Evolutionary conservation across 495 filamentous ascomycete genomes (phyloP), one percentile per base, ranked within the genome.

Genomic region (Hypomontagnella monticulosa): DNA sequence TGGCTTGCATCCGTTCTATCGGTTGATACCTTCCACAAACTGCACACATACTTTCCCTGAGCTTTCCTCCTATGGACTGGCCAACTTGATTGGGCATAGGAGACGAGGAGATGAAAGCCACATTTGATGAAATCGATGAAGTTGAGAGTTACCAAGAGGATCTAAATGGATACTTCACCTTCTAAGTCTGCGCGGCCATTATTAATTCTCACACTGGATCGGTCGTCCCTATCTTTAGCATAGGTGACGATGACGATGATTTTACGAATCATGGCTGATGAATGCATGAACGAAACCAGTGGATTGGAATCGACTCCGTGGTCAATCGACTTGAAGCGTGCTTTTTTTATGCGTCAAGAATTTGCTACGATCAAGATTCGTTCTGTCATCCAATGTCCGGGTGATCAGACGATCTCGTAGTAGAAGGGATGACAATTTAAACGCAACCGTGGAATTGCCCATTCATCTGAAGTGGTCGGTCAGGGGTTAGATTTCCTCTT

Each of bases 251-350:
- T 51, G 16, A 46, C 19, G 23, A 51, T 15, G 40, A 69, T 57
- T 64, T 61, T 56, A 69, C 66, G 66, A 69, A 64, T 63, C 66
- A 69, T 60, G 66, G 55, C 37, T 69, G 60, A 69, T 56, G 66
- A 69, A 48, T 60, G 61, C 56, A 69, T 49, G 66, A 64, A 64
- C 47, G 55, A 60, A 60, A 44, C 48, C 42, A 50, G 59, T 43
- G 38, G 51, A 61, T 61, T 46, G 48, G 33, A 53, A 16, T 20
- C 44, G 23, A 69, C 19, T 50, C 47, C 36, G 51, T 20, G 32
- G 44, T 57, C 55, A 51, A 57, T 30, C 43, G 32, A 47, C 33
- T 50, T 36, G 16, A 43, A 37, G 36, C 63, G 34, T 30, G 43
- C 42, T 46, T 27, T 23, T 41, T 23, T 42, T 41, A n/a, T 41